Percentiles rank a stretch among this genome's conserved stretches.
phyloP scores from a whole-genome alignment of 2,329 filamentous ascomycete species.

The Hymenoscyphus linearis region DNA sequence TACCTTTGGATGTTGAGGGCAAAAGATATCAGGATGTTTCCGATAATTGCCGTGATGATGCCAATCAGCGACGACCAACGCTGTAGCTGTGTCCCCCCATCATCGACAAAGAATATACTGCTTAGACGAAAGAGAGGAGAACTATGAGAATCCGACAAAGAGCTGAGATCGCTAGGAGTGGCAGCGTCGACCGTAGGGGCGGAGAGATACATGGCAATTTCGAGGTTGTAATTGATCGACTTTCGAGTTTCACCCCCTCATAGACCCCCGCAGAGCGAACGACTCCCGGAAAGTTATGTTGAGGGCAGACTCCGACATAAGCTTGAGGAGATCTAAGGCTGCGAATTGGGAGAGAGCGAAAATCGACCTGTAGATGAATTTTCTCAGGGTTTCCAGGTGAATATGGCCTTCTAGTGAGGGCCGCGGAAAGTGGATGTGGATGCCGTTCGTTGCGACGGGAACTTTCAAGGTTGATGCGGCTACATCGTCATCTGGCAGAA shows the following conservation, averaged over 20 bases:
- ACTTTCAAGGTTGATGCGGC: not conserved
- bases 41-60: slow-evolving; percentile 85
- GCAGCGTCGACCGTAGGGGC: slow-evolving; percentile 16
- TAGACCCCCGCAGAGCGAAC: slow-evolving; percentile 9
- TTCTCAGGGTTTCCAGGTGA: not conserved
- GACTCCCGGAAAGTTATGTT: slow-evolving; percentile 3
- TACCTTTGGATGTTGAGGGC: slow-evolving; percentile 96
- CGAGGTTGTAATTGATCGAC: slow-evolving; percentile 7
- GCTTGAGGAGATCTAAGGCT: slow-evolving; percentile 6
- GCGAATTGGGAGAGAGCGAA: not conserved
- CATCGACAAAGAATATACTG: slow-evolving; percentile 1
- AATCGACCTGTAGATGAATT: not conserved
- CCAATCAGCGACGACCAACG: slow-evolving; percentile 93
- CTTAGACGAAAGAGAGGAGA: slow-evolving; percentile 4
- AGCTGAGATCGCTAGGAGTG: slow-evolving; percentile 9
- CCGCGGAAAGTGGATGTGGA: not conserved
- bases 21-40: slow-evolving; percentile 90
- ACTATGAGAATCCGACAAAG: slow-evolving; percentile 2
- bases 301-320: slow-evolving; percentile 2
- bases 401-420: not conserved
- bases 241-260: slow-evolving; percentile 19
- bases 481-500: slow-evolving; percentile 7
- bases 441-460: not conserved
- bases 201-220: slow-evolving; percentile 28
- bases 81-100: slow-evolving; percentile 46